Evolutionary conservation across 202 grass and related monocot species (phyloP).

Genomic region (Panicum hallii): DNA sequence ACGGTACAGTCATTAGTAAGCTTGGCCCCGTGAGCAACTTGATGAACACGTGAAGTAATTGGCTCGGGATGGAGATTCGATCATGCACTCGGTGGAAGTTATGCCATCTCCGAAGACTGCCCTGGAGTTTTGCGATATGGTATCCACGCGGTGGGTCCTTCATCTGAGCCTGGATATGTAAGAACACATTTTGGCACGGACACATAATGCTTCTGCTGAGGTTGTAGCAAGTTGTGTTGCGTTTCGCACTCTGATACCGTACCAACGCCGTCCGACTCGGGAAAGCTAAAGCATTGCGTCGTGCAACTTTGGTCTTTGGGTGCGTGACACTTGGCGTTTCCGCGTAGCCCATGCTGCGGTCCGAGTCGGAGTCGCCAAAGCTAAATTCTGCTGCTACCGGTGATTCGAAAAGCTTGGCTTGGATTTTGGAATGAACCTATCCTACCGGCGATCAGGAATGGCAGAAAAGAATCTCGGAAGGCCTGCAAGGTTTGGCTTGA

Average conservation of each 20-base stretch:
- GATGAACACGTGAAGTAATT: not conserved
- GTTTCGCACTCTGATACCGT: not conserved
- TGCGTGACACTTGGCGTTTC: not conserved
- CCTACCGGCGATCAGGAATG: constrained; percentile 13
- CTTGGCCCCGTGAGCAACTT: constrained; percentile 11
- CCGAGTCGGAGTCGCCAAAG: constrained; percentile 37
- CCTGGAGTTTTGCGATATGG: not conserved
- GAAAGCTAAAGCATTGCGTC: constrained; percentile 24
- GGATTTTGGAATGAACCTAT: not conserved
- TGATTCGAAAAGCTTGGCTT: constrained; percentile 37
- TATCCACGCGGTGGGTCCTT: not conserved
- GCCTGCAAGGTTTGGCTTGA: constrained; percentile 32
- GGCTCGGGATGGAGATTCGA: not conserved
- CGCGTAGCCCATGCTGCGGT: constrained; percentile 1
- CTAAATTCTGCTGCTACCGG: constrained; percentile 7
- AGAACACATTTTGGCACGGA: not conserved
- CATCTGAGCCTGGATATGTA: not conserved
- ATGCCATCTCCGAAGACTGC: not conserved
- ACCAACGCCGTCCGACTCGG: not conserved
- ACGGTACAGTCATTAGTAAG: constrained; percentile 8
- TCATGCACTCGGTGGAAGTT: not conserved
- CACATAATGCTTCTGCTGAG: not conserved
- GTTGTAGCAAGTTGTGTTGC: not conserved
- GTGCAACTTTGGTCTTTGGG: not conserved
- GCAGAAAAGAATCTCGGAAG: constrained; percentile 34